These are phyloP conservation scores for Oryza meridionalis DNA, from an alignment of 176 grass and related monocot genomes.

Conservation along the genomic window DNA sequence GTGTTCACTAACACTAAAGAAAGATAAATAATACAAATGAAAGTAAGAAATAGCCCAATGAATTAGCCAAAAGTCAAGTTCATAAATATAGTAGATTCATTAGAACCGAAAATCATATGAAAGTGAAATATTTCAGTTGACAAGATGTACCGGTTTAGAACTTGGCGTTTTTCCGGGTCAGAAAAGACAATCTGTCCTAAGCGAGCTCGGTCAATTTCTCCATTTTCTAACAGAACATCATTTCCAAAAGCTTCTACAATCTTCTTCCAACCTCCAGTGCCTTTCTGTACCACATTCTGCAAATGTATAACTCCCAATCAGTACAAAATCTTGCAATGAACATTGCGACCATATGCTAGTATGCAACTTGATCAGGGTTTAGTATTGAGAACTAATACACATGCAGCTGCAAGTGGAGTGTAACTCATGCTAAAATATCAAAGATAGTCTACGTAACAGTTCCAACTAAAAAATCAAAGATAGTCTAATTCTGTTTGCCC, in stretches of 20 bases:
- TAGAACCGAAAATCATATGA: neutral
- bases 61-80: neutral
- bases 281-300: slow-evolving; percentile 82
- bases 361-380: neutral
- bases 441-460: neutral
- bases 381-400: neutral
- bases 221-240: slow-evolving; percentile 76
- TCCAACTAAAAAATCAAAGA: neutral
- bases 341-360: neutral
- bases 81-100: neutral
- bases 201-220: slow-evolving; percentile 81
- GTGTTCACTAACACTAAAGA: neutral
- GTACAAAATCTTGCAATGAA: neutral
- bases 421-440: neutral
- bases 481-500: neutral
- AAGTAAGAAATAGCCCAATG: neutral
- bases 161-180: slow-evolving; percentile 67
- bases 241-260: slow-evolving; percentile 79
- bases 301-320: slow-evolving; percentile 40
- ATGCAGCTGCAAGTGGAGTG: neutral
- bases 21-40: neutral
- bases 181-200: slow-evolving; percentile 88
- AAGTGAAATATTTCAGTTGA: neutral
- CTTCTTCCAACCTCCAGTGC: slow-evolving; percentile 86
- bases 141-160: slow-evolving; percentile 70